These are phyloP conservation scores for Dioscorea alata DNA, from an alignment of 106 monocot genomes.

Conservation along the genomic window DNA sequence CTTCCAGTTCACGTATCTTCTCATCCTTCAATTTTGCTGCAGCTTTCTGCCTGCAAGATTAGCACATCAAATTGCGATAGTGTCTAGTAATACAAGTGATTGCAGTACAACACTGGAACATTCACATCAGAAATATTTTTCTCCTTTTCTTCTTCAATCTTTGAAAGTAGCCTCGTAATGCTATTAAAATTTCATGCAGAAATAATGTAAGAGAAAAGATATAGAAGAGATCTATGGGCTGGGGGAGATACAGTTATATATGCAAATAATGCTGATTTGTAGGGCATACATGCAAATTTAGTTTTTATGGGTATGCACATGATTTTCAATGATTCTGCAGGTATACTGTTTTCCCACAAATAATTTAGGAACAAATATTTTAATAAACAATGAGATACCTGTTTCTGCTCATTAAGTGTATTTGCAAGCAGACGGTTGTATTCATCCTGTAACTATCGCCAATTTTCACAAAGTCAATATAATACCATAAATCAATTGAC, in stretches of 20 bases:
- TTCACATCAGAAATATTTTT: slow-evolving; percentile 32
- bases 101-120: too few species aligned
- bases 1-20: slow-evolving; percentile 74
- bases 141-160: slow-evolving; percentile 49
- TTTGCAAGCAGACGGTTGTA: slow-evolving; percentile 73
- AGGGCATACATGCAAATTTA: too few species aligned
- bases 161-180: slow-evolving; percentile 77
- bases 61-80: neutral
- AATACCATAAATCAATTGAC: neutral
- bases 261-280: too few species aligned
- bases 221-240: too few species aligned
- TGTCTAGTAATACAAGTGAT: too few species aligned
- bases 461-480: neutral
- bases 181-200: slow-evolving; percentile 23
- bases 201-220: neutral
- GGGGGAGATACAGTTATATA: too few species aligned
- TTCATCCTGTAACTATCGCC: slow-evolving; percentile 67
- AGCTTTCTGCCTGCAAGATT: slow-evolving; percentile 48
- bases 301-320: too few species aligned
- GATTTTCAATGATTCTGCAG: too few species aligned
- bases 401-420: slow-evolving; percentile 75
- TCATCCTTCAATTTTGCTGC: slow-evolving; percentile 50
- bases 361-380: neutral
- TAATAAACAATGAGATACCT: slow-evolving; percentile 33
- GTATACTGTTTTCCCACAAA: too few species aligned